Conservation (phyloP, 345 rosid species). For the Abelmoschus esculentus region DNA sequence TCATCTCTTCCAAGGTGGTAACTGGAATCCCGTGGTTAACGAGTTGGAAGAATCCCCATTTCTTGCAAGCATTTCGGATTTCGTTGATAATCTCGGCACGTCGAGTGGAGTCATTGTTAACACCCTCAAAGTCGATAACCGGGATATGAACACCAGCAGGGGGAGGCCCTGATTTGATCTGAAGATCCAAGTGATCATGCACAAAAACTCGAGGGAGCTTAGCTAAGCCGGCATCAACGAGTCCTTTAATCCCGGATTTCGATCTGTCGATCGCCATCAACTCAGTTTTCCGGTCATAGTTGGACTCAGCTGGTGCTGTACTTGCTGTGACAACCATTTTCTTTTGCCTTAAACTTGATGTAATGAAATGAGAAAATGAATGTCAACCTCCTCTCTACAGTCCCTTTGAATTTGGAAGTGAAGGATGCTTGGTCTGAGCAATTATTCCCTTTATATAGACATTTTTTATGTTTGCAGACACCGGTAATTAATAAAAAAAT, state of each 20-base stretch:
- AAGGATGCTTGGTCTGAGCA: too few relatives aligned
- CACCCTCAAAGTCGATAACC: neutral
- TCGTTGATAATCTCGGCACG: neutral
- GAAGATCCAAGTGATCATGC: conserved; percentile 3
- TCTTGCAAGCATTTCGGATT: conserved; percentile 8
- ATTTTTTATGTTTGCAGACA: too few relatives aligned
- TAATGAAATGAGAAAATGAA: too few relatives aligned
- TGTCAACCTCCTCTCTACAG: too few relatives aligned
- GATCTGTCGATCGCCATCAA: neutral
- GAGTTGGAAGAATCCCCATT: conserved; percentile 24
- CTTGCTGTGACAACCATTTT: neutral
- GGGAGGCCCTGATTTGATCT: neutral
- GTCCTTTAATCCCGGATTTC: conserved; percentile 6
- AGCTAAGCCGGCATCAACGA: neutral
- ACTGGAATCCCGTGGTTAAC: conserved; percentile 19
- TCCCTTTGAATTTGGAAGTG: too few relatives aligned
- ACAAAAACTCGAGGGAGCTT: conserved; percentile 8
- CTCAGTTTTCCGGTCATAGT: neutral
- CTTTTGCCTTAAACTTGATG: neutral
- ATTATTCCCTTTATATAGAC: too few relatives aligned
- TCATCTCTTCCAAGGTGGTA: conserved; percentile 11
- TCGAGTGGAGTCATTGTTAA: neutral
- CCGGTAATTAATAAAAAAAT: too few relatives aligned
- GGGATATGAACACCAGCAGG: neutral
- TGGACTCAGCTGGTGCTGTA: neutral